Percentiles rank a stretch among this genome's conserved stretches.
Conservation (phyloP, 371 early-diverging fungal species). For the Capillidium heterosporum region DNA sequence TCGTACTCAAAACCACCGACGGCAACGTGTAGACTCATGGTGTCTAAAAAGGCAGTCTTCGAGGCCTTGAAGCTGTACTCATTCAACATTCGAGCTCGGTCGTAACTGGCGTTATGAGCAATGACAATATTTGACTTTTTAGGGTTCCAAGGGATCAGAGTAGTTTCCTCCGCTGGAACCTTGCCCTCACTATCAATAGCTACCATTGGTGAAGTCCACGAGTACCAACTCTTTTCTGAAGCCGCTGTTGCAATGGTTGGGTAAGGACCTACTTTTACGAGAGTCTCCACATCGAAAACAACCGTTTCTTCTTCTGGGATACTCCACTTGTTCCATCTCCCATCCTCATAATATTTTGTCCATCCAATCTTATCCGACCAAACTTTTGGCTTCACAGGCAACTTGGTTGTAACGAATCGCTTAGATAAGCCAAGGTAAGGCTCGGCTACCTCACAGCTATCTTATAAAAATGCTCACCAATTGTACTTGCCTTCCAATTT, state of each 20-base stretch:
- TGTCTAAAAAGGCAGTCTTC: constrained; percentile 60
- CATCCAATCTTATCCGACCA: constrained; percentile 60
- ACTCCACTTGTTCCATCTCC: constrained; percentile 18
- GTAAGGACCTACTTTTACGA: constrained; percentile 40
- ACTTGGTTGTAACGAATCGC: constrained; percentile 15
- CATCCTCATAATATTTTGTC: constrained; percentile 52
- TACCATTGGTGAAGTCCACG: constrained; percentile 74
- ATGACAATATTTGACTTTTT: constrained; percentile 34
- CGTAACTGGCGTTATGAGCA: constrained; percentile 88
- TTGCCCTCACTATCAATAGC: constrained; percentile 11
- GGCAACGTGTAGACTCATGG: constrained; percentile 86
- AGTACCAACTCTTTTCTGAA: constrained; percentile 64
- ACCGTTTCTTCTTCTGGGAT: constrained; percentile 41
- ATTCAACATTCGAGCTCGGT: constrained; percentile 72
- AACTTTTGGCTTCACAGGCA: constrained; percentile 18
- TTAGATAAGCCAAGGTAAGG: constrained; percentile 31
- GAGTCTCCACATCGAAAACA: constrained; percentile 81
- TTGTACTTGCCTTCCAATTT: constrained; percentile 26
- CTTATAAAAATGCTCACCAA: constrained; percentile 67
- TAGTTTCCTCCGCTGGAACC: constrained; percentile 18
- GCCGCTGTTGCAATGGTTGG: constrained; percentile 75
- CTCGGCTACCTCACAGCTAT: constrained; percentile 37
- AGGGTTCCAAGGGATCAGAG: constrained; percentile 47
- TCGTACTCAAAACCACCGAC: constrained; percentile 76
- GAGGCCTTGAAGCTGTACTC: constrained; percentile 49